Percentiles rank a stretch among this genome's conserved stretches.
These are phyloP conservation scores for Hypoxylon rubiginosum DNA, from an alignment of 2,329 filamentous ascomycete genomes.

Conservation along the genomic window DNA sequence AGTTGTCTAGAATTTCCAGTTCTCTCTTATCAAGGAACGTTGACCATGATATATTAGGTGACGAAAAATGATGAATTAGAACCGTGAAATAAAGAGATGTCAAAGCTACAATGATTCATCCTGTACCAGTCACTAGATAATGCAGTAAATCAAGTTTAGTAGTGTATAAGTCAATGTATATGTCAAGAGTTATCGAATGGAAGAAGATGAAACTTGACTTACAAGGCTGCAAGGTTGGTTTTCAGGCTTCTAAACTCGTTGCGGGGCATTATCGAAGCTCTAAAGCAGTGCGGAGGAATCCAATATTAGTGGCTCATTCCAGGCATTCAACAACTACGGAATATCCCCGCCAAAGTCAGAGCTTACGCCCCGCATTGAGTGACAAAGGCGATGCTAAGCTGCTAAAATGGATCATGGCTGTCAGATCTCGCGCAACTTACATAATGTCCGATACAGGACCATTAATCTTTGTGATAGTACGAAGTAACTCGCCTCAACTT, in stretches of 20 bases:
- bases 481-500: not conserved
- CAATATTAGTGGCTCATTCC: slow-evolving; percentile 1
- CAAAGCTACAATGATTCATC: not conserved
- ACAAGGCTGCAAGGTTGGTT: no score
- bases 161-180: no score
- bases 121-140: not conserved
- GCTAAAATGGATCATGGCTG: slow-evolving; percentile 28
- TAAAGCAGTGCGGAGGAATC: not conserved
- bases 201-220: not conserved
- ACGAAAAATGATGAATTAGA: not conserved
- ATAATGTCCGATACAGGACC: slow-evolving; percentile 38
- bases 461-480: slow-evolving; percentile 1
- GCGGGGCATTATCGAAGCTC: slow-evolving; percentile 28
- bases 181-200: not conserved
- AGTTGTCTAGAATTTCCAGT: slow-evolving; percentile 31
- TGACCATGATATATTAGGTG: not conserved
- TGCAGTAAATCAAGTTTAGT: not conserved
- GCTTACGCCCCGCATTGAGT: slow-evolving; percentile 27
- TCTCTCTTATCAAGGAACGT: slow-evolving; percentile 4
- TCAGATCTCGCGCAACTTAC: slow-evolving; percentile 32
- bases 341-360: slow-evolving; percentile 21
- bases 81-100: not conserved
- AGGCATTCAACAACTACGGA: not conserved
- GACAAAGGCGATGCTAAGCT: slow-evolving; percentile 2
- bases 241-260: slow-evolving; percentile 5